Conservation (phyloP, 2,329 filamentous ascomycete genomes). For the Monosporascus sp. region DNA sequence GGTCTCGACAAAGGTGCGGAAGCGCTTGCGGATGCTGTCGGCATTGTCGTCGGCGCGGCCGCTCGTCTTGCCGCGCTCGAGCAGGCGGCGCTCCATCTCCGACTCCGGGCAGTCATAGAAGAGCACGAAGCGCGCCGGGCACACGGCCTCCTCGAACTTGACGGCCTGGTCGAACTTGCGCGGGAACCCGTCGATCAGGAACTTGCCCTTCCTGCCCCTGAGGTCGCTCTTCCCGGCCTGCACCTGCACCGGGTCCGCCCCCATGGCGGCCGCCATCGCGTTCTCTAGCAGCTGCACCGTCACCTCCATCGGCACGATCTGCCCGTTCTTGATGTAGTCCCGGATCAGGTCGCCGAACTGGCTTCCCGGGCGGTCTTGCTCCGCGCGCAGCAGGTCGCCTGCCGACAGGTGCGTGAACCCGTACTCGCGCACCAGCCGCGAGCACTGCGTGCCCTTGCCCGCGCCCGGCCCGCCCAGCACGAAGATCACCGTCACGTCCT, state of each 20-base stretch:
- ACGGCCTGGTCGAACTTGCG: slow-evolving; percentile 95
- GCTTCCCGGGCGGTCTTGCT: slow-evolving; percentile 80
- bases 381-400: slow-evolving; percentile 86
- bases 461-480: slow-evolving; percentile 93
- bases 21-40: slow-evolving; percentile 93
- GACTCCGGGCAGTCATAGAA: slow-evolving; percentile 93
- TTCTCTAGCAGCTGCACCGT: slow-evolving; percentile 92
- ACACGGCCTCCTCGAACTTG: slow-evolving; percentile 88
- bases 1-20: slow-evolving; percentile 88
- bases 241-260: slow-evolving; percentile 26
- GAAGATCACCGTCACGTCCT: slow-evolving; percentile 87
- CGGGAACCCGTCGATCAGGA: slow-evolving; percentile 80
- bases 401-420: slow-evolving; percentile 91
- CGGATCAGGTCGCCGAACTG: slow-evolving; percentile 92
- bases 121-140: slow-evolving; percentile 75
- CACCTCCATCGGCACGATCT: slow-evolving; percentile 98
- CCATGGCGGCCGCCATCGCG: slow-evolving; percentile 72
- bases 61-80: slow-evolving; percentile 89
- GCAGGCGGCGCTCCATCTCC: slow-evolving; percentile 76
- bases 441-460: slow-evolving; percentile 95
- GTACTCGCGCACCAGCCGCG: slow-evolving; percentile 79
- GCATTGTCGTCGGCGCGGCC: slow-evolving; percentile 90
- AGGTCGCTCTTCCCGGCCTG: slow-evolving; percentile 17
- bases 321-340: slow-evolving; percentile 87
- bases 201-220: slow-evolving; percentile 54